Conservation (phyloP, 2,329 filamentous ascomycete genomes). For the Neofusicoccum sp. region DNA sequence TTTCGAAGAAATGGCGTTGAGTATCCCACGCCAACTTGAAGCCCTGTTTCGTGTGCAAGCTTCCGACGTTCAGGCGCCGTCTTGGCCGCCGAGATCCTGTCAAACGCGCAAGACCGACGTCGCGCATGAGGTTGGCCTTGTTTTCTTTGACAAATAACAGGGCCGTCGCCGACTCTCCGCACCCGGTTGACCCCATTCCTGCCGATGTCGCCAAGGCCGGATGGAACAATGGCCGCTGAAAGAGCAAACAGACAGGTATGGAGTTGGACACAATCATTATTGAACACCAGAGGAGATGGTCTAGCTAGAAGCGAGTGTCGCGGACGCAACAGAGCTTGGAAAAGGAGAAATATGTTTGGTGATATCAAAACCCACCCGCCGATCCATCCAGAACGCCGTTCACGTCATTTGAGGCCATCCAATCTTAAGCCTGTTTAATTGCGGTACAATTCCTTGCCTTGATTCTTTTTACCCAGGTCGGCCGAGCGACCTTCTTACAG, state of each 20-base stretch:
- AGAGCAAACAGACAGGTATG: not conserved
- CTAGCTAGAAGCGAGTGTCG: not conserved
- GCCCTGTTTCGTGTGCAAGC: not conserved
- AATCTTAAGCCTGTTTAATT: not conserved
- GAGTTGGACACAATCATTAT: not conserved
- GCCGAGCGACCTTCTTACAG: not conserved
- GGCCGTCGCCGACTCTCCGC: not conserved
- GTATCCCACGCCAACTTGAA: not conserved
- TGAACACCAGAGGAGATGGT: not conserved
- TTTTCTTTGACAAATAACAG: not conserved
- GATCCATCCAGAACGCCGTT: constrained; percentile 1
- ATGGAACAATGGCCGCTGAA: no score
- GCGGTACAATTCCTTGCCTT: not conserved
- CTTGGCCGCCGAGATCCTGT: not conserved
- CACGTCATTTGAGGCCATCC: not conserved
- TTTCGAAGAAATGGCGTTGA: no score
- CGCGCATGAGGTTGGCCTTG: not conserved
- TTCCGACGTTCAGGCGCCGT: not conserved
- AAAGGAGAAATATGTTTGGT: not conserved
- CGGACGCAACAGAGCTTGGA: not conserved
- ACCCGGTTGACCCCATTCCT: not conserved
- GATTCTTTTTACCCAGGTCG: not conserved
- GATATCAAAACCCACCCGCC: not conserved
- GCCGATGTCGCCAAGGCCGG: not conserved
- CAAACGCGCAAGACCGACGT: not conserved